A percentile compares a stretch with the other conserved stretches of the same genome.
phyloP scores from a whole-genome alignment of 345 rosid species.

The Sapria himalayana region DNA sequence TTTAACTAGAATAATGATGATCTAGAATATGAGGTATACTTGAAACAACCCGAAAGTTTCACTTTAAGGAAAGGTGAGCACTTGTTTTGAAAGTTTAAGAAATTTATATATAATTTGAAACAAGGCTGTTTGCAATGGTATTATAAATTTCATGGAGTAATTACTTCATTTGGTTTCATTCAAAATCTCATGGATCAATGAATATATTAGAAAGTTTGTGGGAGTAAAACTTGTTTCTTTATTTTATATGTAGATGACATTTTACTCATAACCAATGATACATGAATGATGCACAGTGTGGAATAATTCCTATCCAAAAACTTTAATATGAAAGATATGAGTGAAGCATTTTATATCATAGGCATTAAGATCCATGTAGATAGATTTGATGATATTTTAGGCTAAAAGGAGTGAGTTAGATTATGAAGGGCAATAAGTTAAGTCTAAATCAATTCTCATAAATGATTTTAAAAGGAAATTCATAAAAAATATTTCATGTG shows the following conservation, averaged over 20 bases:
- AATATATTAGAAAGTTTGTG: constrained; percentile 3
- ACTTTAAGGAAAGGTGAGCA: too few relatives aligned
- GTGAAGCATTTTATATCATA: constrained; percentile 2
- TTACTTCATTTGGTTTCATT: not conserved
- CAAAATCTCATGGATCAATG: not conserved
- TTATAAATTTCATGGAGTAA: not conserved
- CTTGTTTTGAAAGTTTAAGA: not conserved
- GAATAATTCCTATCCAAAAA: not conserved
- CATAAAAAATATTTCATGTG: too few relatives aligned
- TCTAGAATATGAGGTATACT: not conserved
- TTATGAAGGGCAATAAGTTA: too few relatives aligned
- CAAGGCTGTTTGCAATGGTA: not conserved
- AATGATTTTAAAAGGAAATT: too few relatives aligned
- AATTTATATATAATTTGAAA: not conserved
- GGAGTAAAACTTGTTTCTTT: not conserved
- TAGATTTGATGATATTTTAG: not conserved
- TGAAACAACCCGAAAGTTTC: too few relatives aligned
- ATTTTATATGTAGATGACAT: not conserved
- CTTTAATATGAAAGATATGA: constrained; percentile 2
- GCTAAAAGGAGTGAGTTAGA: too few relatives aligned
- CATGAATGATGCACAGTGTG: not conserved
- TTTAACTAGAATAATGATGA: not conserved
- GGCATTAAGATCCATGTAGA: constrained; percentile 1
- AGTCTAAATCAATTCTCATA: too few relatives aligned
- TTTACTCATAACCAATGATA: not conserved